Conservation (phyloP, 2,329 filamentous ascomycete genomes). For the Fusarium virguliforme region DNA sequence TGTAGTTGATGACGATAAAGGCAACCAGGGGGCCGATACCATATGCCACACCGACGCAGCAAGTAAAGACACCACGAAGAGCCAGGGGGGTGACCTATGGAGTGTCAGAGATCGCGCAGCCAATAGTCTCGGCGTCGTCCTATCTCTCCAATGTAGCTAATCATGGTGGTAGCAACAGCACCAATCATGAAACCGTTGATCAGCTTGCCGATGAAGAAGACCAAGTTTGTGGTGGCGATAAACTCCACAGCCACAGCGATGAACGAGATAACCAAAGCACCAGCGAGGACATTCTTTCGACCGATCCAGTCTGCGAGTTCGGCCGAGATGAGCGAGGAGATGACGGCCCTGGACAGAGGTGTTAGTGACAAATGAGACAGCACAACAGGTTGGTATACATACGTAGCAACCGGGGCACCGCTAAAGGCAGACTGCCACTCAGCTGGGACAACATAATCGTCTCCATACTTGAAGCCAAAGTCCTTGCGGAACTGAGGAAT, state of each 20-base stretch:
- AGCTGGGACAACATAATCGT: slow-evolving; percentile 36
- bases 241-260: slow-evolving; percentile 29
- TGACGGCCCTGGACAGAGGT: slow-evolving; percentile 7
- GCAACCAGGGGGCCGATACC: slow-evolving; percentile 26
- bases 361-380: background rate
- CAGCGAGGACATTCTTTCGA: slow-evolving; percentile 25
- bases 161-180: slow-evolving; percentile 26
- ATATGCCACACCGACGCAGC: slow-evolving; percentile 30
- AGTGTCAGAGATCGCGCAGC: background rate
- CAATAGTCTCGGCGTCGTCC: background rate
- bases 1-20: slow-evolving; percentile 36
- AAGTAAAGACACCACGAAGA: slow-evolving; percentile 35
- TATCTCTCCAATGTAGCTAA: slow-evolving; percentile 37
- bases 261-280: slow-evolving; percentile 15
- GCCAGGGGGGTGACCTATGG: slow-evolving; percentile 26
- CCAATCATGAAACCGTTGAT: slow-evolving; percentile 35
- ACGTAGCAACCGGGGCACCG: slow-evolving; percentile 40
- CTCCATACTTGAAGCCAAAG: slow-evolving; percentile 31
- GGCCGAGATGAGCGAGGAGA: slow-evolving; percentile 27
- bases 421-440: slow-evolving; percentile 41
- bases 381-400: slow-evolving; percentile 9
- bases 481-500: slow-evolving; percentile 42
- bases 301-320: slow-evolving; percentile 35
- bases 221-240: slow-evolving; percentile 21
- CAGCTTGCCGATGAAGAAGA: slow-evolving; percentile 32